Evolutionary conservation across 179 eudicot species (phyloP), one percentile per base, ranked within the genome.

Genomic region (Corrigiola litoralis): DNA sequence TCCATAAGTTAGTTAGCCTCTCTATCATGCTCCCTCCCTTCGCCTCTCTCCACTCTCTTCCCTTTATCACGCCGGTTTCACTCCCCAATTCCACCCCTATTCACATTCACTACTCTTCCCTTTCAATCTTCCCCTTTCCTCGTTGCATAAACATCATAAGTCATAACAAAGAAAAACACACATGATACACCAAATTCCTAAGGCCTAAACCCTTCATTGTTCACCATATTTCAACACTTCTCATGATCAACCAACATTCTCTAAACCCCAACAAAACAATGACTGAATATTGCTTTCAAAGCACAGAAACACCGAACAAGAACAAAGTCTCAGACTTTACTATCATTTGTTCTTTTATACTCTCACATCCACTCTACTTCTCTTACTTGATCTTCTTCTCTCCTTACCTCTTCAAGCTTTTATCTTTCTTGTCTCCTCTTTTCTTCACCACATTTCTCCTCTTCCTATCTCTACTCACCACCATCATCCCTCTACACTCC

Each of bases 331-430:
- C 65, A 33, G 76, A 78, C 62, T 68, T 88, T 6, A 24, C 60
- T 34, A 52, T 38, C 0, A 11, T 80, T 7, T 67, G 58, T 6
- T 75, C 85, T 17, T 69, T 63, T 61, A 51, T 89, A 52, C 42
- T 77, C 38, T 81, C 84, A 2, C 78, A 86, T 40, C 87, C 91
- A 59, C 78, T 92, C n/a, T 85, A 85, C 65, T 79, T 85, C 24
- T 86, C 81, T 13, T 87, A 85, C 83, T 70, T 87, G 68, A 66
- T 92, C 57, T 85, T 87, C 81, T 87, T 87, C 88, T 90, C 80
- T 0, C 98, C 89, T 20, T 87, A 84, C 80, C 73, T 90, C 18
- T 47, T 84, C 58, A 87, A 86, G 69, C 81, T 92, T 66, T 38
- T 86, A 11, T 83, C 85, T 20, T 90, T 81, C 42, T 82, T 90